Evolutionary conservation across 2,329 filamentous ascomycete species (phyloP), one percentile per base, ranked within the genome.

Genomic region (Onygena corvina): DNA sequence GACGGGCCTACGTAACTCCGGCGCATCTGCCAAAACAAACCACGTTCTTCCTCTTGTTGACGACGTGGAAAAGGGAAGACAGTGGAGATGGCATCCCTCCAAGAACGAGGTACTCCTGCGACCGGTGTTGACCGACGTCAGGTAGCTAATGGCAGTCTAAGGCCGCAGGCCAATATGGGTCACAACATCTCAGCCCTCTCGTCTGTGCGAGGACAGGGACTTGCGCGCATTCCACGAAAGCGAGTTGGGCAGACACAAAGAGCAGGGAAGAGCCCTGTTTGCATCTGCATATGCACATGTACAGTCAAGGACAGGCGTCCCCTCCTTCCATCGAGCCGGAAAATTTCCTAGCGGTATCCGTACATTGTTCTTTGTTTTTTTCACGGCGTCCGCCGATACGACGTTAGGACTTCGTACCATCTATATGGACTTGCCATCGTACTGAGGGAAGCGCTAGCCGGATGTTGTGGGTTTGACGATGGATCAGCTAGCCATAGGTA

Each of bases 181-280:
- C 38, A 42, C 36, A 42, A 16, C 38, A 42, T 25, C n/a, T 14
- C 38, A 42, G 21, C 38, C 38, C 25, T 16, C 38, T 14, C n/a
- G n/a, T n/a, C n/a, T n/a, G n/a, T n/a, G 4, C 38, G 23, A 11
- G 9, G 29, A 31, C 29, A 31, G 29, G 29, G 29, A 31, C n/a
- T 27, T 27, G 38, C 18, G 38, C n/a, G 38, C 38, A 29, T 23
- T 25, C 38, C 4, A 12, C 16, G 38, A 27, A 11, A 8, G 18
- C 20, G 21, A 27, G n/a, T 12, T 42, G 21, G 21, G 16, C 21
- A 27, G 16, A 23, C 14, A 42, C 21, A 27, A 42, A 7, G 21
- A n/a, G 3, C 23, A 42, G 38, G 29, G 29, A 31, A 31, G 29
- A 31, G 9, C 9, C 29, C 8, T 42, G 38, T 23, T 25, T 42